Percentiles rank a stretch among this genome's conserved stretches.
Conservation (phyloP, 2,329 filamentous ascomycete genomes). For the Botrytis elliptica region DNA sequence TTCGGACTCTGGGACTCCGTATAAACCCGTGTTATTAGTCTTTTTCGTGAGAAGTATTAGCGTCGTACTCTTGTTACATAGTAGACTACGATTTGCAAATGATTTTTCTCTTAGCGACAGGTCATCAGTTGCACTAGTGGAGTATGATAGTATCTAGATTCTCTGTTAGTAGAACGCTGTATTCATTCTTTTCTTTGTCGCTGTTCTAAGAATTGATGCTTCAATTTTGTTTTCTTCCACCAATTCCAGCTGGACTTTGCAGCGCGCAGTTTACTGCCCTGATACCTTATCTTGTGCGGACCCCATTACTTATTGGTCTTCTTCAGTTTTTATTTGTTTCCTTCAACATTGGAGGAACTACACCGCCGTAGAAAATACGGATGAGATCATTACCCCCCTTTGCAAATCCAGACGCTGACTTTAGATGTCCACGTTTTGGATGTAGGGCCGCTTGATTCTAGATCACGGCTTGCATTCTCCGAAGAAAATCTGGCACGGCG, state of each 20-base stretch:
- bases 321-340: background rate
- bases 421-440: background rate
- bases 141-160: background rate
- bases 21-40: background rate
- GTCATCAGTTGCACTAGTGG: background rate
- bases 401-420: constrained; percentile 18
- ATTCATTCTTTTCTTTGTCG: background rate
- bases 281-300: background rate
- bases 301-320: background rate
- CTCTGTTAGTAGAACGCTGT: background rate
- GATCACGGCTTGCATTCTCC: constrained; percentile 21
- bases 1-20: background rate
- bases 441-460: background rate
- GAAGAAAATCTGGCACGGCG: constrained; percentile 23
- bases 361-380: constrained; percentile 24
- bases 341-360: constrained; percentile 24
- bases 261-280: background rate
- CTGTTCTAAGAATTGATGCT: background rate
- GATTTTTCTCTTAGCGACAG: background rate
- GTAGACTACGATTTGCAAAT: background rate
- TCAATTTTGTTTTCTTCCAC: background rate
- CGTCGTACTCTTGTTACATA: background rate
- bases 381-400: constrained; percentile 19
- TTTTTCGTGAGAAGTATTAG: background rate
- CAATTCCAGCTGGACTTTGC: background rate